Evolutionary conservation across 768 basidiomycete species (phyloP).

Genomic region (Myochromella boudieri): DNA sequence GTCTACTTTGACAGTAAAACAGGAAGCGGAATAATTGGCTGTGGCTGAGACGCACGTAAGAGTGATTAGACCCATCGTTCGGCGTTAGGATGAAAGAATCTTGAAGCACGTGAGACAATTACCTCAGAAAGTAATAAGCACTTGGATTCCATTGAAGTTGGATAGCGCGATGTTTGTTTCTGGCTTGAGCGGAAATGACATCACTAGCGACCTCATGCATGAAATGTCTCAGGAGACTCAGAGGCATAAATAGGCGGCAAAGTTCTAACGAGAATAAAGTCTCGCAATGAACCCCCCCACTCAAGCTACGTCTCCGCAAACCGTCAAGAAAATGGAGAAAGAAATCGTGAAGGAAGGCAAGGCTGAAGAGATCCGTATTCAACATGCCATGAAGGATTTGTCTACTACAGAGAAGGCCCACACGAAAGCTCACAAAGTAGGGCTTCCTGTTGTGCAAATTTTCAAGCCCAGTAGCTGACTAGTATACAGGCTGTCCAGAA

Average conservation of each 20-base stretch:
- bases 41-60: no score
- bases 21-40: neutral
- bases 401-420: slow-evolving; percentile 52
- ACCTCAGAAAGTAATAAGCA: no score
- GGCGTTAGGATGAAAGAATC: no score
- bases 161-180: neutral
- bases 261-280: neutral
- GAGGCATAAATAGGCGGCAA: neutral
- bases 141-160: neutral
- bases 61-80: no score
- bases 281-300: slow-evolving; percentile 5
- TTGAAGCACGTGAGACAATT: no score
- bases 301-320: slow-evolving; percentile 23
- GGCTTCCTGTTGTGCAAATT: neutral
- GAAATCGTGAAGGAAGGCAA: slow-evolving; percentile 48
- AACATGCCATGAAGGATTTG: slow-evolving; percentile 55
- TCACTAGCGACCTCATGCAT: neutral
- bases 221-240: neutral
- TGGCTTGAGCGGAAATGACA: neutral
- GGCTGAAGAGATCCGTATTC: slow-evolving; percentile 47
- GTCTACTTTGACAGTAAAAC: no score
- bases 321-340: slow-evolving; percentile 40
- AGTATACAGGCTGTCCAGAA: slow-evolving; percentile 16
- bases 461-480: neutral
- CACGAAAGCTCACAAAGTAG: slow-evolving; percentile 53